Percentiles rank a stretch among this genome's conserved stretches.
Conservation (phyloP, 2,329 filamentous ascomycete species). For the Penicillium vulpinum region DNA sequence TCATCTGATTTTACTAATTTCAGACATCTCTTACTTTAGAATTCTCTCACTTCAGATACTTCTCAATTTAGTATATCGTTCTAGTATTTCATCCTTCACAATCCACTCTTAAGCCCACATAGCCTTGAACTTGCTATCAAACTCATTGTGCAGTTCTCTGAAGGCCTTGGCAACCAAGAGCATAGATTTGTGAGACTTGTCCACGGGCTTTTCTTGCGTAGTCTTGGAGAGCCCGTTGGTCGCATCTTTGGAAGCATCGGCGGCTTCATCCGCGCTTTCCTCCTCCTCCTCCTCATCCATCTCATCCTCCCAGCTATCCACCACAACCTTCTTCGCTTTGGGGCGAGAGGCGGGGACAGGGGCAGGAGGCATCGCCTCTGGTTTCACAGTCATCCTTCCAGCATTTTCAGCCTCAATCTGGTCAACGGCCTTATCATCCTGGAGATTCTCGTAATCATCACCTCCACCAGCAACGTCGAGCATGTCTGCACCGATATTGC, state of each 20-base stretch:
- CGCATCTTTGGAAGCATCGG: background rate
- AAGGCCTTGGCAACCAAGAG: conserved; percentile 31
- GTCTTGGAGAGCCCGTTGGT: background rate
- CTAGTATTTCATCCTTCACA: background rate
- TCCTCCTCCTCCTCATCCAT: conserved; percentile 1
- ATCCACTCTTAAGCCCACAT: conserved; percentile 31
- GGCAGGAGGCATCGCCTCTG: background rate
- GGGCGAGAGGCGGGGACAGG: background rate
- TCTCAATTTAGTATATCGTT: background rate
- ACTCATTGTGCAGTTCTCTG: conserved; percentile 31
- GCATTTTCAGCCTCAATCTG: background rate
- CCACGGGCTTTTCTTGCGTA: conserved; percentile 1
- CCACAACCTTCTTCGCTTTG: background rate
- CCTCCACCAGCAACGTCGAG: conserved; percentile 31
- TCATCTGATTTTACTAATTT: background rate
- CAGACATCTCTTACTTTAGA: background rate
- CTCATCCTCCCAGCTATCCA: conserved; percentile 29
- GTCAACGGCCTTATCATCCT: conserved; percentile 15
- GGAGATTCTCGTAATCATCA: conserved; percentile 26
- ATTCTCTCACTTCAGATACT: background rate
- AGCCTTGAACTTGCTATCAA: conserved; percentile 36
- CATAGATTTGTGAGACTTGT: conserved; percentile 6
- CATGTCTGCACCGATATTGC: conserved; percentile 16
- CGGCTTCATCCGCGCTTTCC: background rate
- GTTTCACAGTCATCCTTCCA: background rate